A percentile compares a stretch with the other conserved stretches of the same genome.
These are phyloP conservation scores for Podaxis carcinomalis DNA, from an alignment of 768 basidiomycete genomes.

Conservation along the genomic window DNA sequence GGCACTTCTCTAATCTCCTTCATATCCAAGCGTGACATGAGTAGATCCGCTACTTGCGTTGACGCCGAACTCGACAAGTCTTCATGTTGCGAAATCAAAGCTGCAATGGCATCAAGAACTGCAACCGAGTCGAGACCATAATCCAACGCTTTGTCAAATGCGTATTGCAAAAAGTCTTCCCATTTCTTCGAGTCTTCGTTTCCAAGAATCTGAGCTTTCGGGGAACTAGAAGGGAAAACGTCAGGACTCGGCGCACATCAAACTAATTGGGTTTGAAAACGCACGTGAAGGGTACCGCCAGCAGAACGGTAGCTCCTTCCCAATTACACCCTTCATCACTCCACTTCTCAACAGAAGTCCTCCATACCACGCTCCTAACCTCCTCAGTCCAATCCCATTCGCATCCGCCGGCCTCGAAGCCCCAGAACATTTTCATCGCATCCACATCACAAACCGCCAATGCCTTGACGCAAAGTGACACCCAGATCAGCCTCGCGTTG, in stretches of 20 bases:
- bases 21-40: constrained; percentile 52
- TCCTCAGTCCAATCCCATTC: constrained; percentile 36
- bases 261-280: constrained; percentile 17
- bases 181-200: constrained; percentile 51
- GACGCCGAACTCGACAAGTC: constrained; percentile 28
- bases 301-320: constrained; percentile 50
- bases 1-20: constrained; percentile 51
- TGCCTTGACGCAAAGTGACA: constrained; percentile 52
- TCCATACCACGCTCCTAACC: constrained; percentile 54
- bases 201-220: constrained; percentile 5
- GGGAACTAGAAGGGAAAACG: neutral
- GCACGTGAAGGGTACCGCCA: constrained; percentile 62
- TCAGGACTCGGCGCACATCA: neutral
- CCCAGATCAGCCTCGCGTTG: constrained; percentile 53
- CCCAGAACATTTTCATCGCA: constrained; percentile 55
- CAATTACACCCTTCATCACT: constrained; percentile 41
- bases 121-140: constrained; percentile 47
- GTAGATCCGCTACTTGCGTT: constrained; percentile 55
- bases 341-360: constrained; percentile 54
- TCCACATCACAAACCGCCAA: constrained; percentile 39
- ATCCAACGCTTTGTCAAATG: constrained; percentile 55
- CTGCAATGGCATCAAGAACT: constrained; percentile 56
- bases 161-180: constrained; percentile 51
- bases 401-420: constrained; percentile 25
- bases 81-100: constrained; percentile 36